These are phyloP conservation scores for Chaetomium olivaceum DNA, from an alignment of 2,329 filamentous ascomycete genomes.

Conservation along the genomic window DNA sequence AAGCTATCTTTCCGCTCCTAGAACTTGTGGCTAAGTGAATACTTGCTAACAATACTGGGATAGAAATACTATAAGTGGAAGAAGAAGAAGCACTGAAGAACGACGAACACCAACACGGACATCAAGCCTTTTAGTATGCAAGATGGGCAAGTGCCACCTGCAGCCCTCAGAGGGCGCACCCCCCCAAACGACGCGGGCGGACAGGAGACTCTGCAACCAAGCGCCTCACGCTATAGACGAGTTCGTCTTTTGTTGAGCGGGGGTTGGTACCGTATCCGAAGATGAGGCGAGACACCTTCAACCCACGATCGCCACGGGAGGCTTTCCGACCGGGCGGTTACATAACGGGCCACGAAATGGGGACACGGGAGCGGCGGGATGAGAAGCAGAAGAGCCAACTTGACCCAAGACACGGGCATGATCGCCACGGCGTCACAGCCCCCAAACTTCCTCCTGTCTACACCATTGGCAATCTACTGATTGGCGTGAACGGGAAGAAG, in stretches of 20 bases:
- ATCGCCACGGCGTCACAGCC: neutral
- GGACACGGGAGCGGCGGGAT: neutral
- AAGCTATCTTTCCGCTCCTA: neutral
- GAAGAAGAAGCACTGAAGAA: neutral
- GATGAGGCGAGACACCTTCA: constrained; percentile 15
- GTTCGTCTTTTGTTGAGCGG: neutral
- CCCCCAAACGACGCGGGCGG: neutral
- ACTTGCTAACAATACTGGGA: constrained; percentile 10
- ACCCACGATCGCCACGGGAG: constrained; percentile 9
- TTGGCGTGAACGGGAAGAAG: constrained; percentile 3
- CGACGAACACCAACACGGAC: neutral
- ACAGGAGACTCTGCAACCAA: constrained; percentile 4
- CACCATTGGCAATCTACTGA: neutral
- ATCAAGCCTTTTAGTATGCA: constrained; percentile 9
- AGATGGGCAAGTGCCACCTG: neutral
- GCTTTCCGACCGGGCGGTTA: constrained; percentile 13
- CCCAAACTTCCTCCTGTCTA: neutral
- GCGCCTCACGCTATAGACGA: neutral
- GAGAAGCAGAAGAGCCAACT: neutral
- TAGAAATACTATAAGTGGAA: neutral
- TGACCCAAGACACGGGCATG: constrained; percentile 7
- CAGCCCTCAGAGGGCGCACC: neutral
- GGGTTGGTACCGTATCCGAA: neutral
- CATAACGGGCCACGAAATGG: neutral
- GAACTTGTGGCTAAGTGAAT: neutral